phyloP scores from a whole-genome alignment of 2,329 filamentous ascomycete genomes.

The Neopestalotiopsis sp. region DNA sequence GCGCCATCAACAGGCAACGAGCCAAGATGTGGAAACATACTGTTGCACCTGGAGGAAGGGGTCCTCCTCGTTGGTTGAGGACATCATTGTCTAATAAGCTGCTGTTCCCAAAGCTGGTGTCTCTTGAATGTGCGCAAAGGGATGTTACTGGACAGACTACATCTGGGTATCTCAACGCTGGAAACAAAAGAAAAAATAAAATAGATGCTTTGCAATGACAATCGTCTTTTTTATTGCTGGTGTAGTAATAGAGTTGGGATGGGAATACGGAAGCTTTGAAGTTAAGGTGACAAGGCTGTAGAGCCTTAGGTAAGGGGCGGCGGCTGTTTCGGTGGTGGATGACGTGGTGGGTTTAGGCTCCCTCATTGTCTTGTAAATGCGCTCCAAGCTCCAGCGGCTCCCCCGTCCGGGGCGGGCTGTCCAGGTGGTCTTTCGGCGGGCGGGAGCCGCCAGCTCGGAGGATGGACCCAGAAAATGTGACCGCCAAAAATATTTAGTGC shows the following conservation, averaged over 20 bases:
- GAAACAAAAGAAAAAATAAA: not conserved
- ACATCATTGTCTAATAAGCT: slow-evolving; percentile 59
- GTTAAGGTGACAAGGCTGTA: not conserved
- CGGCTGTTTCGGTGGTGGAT: not conserved
- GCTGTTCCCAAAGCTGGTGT: not conserved
- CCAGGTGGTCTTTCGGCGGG: slow-evolving; percentile 2
- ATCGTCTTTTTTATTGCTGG: not conserved
- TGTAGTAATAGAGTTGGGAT: not conserved
- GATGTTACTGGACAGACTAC: slow-evolving; percentile 23
- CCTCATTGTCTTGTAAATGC: not conserved
- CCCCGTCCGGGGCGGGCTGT: slow-evolving; percentile 5
- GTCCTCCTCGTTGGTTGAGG: slow-evolving; percentile 70
- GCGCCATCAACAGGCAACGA: not conserved
- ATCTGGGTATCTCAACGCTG: slow-evolving; percentile 21
- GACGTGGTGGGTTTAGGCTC: slow-evolving; percentile 15
- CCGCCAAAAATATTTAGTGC: slow-evolving; percentile 7
- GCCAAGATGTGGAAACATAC: slow-evolving; percentile 46
- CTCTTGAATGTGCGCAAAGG: not conserved
- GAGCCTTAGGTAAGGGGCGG: not conserved
- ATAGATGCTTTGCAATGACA: not conserved
- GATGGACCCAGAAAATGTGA: not conserved
- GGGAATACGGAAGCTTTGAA: not conserved
- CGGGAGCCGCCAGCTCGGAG: slow-evolving; percentile 1
- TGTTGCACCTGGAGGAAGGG: slow-evolving; percentile 76
- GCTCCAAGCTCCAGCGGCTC: not conserved